Evolutionary conservation across 2,329 filamentous ascomycete species (phyloP).

Genomic region (Ustulina deusta): DNA sequence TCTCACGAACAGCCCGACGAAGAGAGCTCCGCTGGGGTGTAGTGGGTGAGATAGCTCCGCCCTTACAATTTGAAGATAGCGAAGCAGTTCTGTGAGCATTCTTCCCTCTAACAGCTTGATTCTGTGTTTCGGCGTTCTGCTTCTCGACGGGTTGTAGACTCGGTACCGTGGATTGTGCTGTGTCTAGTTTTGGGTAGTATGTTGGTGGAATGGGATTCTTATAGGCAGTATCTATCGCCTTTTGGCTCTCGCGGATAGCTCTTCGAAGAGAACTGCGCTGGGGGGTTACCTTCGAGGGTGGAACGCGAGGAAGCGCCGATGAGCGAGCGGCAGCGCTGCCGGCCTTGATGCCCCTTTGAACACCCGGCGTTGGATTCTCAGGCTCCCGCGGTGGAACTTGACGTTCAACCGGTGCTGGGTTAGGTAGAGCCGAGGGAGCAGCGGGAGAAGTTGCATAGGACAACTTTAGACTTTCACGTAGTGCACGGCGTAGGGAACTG

Average conservation of each 20-base stretch:
- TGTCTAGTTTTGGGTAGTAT: neutral
- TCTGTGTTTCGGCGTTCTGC: neutral
- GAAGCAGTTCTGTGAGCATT: neutral
- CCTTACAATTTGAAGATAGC: neutral
- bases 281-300: neutral
- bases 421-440: neutral
- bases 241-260: constrained; percentile 28
- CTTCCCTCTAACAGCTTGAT: neutral
- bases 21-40: constrained; percentile 30
- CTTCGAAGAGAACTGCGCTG: constrained; percentile 32
- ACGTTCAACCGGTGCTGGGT: neutral
- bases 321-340: neutral
- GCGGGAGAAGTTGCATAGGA: neutral
- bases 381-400: neutral
- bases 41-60: neutral
- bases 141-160: neutral
- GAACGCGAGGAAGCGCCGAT: neutral
- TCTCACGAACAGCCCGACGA: constrained; percentile 29
- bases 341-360: neutral
- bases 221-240: neutral
- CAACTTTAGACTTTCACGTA: constrained; percentile 24
- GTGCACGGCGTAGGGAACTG: constrained; percentile 40
- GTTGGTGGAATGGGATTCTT: neutral
- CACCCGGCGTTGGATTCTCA: neutral
- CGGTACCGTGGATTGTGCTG: neutral